phyloP scores from a whole-genome alignment of 2,329 filamentous ascomycete genomes.

The Rosellinia necatrix region DNA sequence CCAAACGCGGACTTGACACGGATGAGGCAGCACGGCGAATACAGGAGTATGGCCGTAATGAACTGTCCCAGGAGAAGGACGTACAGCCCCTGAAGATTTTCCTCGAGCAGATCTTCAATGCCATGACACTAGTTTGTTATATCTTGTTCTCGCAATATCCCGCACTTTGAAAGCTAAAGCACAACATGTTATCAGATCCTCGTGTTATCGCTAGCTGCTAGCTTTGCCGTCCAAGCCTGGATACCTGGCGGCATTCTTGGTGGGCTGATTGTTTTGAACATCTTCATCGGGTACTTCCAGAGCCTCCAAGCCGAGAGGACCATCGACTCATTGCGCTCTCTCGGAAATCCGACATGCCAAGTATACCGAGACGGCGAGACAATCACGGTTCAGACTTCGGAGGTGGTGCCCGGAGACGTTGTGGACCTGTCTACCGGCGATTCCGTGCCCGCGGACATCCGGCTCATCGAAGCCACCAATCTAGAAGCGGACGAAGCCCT shows the following conservation, averaged over 20 bases:
- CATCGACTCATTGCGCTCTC: slow-evolving; percentile 56
- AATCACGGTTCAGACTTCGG: slow-evolving; percentile 55
- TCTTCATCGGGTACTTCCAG: slow-evolving; percentile 59
- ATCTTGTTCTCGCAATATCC: neutral
- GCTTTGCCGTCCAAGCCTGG: slow-evolving; percentile 56
- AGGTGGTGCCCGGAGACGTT: slow-evolving; percentile 62
- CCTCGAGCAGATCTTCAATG: slow-evolving; percentile 65
- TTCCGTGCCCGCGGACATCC: slow-evolving; percentile 49
- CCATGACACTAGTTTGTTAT: slow-evolving; percentile 62
- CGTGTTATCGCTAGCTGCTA: slow-evolving; percentile 57
- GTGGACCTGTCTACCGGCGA: slow-evolving; percentile 58
- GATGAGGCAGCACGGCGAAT: slow-evolving; percentile 56
- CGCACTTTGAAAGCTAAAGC: neutral
- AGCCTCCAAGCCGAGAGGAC: slow-evolving; percentile 60
- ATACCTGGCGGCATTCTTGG: slow-evolving; percentile 61
- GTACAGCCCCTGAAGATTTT: slow-evolving; percentile 64
- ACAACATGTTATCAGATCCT: slow-evolving; percentile 48
- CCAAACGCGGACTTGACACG: slow-evolving; percentile 59
- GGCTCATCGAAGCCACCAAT: slow-evolving; percentile 57
- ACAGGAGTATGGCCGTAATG: slow-evolving; percentile 60
- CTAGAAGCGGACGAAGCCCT: slow-evolving; percentile 66
- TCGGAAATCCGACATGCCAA: slow-evolving; percentile 55
- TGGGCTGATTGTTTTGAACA: slow-evolving; percentile 57
- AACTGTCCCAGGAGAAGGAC: slow-evolving; percentile 59
- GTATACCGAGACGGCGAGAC: slow-evolving; percentile 56